Conservation (phyloP, 2,329 filamentous ascomycete species). For the Helotiales sp. region DNA sequence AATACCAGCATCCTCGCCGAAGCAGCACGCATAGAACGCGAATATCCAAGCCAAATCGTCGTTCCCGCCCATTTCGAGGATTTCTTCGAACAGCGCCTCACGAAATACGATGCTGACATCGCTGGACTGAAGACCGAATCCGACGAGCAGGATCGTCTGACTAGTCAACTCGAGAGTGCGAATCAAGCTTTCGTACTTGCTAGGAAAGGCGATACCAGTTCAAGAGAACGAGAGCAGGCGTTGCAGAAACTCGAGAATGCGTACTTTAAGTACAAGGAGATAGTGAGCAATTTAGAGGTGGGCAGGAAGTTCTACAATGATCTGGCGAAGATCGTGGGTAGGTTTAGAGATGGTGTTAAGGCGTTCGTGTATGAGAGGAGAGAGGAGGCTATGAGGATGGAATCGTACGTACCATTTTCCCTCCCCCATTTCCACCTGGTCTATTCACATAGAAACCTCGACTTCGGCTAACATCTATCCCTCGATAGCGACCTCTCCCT, state of each 20-base stretch:
- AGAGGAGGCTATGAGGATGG: constrained; percentile 78
- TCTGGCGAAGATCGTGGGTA: constrained; percentile 81
- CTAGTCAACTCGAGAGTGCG: constrained; percentile 71
- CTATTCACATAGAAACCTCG: constrained; percentile 1
- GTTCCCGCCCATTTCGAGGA: constrained; percentile 90
- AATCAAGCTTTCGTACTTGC: constrained; percentile 79
- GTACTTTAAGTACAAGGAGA: constrained; percentile 96
- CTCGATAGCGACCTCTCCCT: constrained; percentile 40
- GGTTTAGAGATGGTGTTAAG: constrained; percentile 81
- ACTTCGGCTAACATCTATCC: neutral
- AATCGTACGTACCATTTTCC: constrained; percentile 62
- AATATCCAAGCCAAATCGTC: constrained; percentile 82
- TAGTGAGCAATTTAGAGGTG: constrained; percentile 87
- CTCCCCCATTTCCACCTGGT: neutral
- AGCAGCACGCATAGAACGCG: constrained; percentile 82
- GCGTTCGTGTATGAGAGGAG: constrained; percentile 81
- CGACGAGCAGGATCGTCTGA: constrained; percentile 75
- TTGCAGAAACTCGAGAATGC: constrained; percentile 88
- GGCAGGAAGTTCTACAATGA: constrained; percentile 98
- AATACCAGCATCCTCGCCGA: constrained; percentile 83
- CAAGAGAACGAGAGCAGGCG: constrained; percentile 79
- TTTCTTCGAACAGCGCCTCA: constrained; percentile 83
- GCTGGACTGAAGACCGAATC: constrained; percentile 73
- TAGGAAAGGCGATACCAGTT: constrained; percentile 62
- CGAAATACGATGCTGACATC: constrained; percentile 80